phyloP scores from a whole-genome alignment of 192 early-diverging fungal species.

The Entomortierella beljakovae region DNA sequence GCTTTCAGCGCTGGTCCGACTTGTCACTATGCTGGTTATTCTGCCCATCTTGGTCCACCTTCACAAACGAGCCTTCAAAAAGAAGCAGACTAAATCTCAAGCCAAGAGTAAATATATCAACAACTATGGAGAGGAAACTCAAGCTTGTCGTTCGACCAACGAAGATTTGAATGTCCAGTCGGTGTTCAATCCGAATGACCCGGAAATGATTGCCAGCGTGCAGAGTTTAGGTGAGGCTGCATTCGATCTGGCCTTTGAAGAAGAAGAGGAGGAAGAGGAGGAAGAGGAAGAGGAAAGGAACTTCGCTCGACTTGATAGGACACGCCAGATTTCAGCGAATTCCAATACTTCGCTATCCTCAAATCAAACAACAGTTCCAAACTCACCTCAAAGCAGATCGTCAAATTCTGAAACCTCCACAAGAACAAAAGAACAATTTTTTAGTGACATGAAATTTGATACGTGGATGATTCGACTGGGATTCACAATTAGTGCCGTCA shows the following conservation, averaged over 20 bases:
- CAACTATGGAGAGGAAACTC: no score
- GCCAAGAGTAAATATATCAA: neutral
- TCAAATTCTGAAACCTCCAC: neutral
- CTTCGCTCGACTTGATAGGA: neutral
- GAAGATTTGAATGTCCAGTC: neutral
- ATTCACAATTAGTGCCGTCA: conserved; percentile 42
- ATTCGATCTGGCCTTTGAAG: conserved; percentile 2
- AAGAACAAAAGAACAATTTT: conserved; percentile 24
- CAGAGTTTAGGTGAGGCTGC: conserved; percentile 32
- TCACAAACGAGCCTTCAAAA: conserved; percentile 32
- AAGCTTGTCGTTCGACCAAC: neutral
- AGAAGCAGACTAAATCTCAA: conserved; percentile 17
- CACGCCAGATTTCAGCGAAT: conserved; percentile 14
- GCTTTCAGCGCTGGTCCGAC: conserved; percentile 28
- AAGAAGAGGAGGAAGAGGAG: neutral
- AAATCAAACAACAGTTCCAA: neutral
- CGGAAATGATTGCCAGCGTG: conserved; percentile 10
- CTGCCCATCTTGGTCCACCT: conserved; percentile 52
- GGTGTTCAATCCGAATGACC: conserved; percentile 21
- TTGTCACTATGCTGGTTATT: conserved; percentile 44
- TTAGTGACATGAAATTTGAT: conserved; percentile 57
- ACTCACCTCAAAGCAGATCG: neutral
- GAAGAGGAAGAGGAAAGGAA: no score
- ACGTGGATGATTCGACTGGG: conserved; percentile 61
- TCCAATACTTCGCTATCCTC: conserved; percentile 10